Base-by-base conservation (phyloP, 495 filamentous ascomycete species). In the Pseudomonodictys pantanalensis region DNA sequence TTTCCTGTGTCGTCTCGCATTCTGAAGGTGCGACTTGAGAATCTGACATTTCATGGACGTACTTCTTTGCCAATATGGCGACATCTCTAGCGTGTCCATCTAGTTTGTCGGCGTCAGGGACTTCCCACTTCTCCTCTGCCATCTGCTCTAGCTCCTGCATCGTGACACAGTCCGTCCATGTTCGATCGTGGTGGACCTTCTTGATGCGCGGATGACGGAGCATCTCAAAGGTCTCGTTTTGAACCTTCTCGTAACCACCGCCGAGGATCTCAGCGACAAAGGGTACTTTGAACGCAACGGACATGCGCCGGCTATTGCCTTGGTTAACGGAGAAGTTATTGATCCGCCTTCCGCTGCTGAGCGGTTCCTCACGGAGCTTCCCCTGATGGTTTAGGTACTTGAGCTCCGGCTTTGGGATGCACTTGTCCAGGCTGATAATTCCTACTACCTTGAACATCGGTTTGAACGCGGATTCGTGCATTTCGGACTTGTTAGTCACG, bases 381-480 rank as follows among this genome's bases (percentile, higher is more conserved):
- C 83, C 82, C 43, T 74, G 54, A 28, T 76, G 71, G 61, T 85
- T 85, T 12, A 86, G 74, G 26, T 69, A 68, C 46, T 78, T 69
- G 52, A 85, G 66, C 7, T 78, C 76, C n/a, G 68, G 59, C 64
- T 65, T 72, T 20, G 69, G 71, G 60, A 87, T 81, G 69, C 74
- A 77, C 42, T 80, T 73, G 24, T 69, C 64, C 35, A 53, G 50
- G 0, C 69, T 77, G 32, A 89, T 71, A 10, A 75, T 72, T 51
- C 81, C 83, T n/a, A 92, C 78, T 3, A 92, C 73, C 45, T 81
- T 76, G 63, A 88, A 92, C 11, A 63, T 72, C 8, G 89, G 88
- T 28, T 71, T 78, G 22, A 76, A 77, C 2, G 73, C 70, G 52
- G 72, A 76, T 7, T 79, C 17, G 18, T 56, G 74, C 1, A 87